Evolutionary conservation across 163 green algal genomes (phyloP).

Genomic region (Botryococcus braunii): DNA sequence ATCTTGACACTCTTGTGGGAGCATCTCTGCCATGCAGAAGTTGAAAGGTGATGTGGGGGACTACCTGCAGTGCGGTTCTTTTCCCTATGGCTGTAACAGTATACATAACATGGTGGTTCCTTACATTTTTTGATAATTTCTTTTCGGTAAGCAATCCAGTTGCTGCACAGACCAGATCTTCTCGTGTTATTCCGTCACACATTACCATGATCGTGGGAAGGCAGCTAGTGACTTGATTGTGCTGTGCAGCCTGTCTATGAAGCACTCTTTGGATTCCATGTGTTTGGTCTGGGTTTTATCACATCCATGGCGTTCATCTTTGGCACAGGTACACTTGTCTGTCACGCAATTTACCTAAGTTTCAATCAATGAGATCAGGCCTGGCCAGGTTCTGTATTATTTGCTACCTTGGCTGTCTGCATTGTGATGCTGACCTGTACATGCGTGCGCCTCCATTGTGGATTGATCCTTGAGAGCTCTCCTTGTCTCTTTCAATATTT

Average conservation of each 20-base stretch:
- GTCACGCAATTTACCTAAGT: not conserved
- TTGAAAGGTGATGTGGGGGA: not conserved
- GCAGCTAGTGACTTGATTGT: not conserved
- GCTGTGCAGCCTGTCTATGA: slow-evolving; percentile 63
- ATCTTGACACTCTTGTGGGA: not conserved
- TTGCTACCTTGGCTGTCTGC: too few species aligned
- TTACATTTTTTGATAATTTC: slow-evolving; percentile 77
- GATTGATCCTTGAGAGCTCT: too few species aligned
- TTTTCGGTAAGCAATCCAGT: slow-evolving; percentile 65
- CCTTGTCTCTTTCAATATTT: not conserved
- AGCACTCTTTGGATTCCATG: slow-evolving; percentile 78
- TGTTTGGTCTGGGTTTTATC: slow-evolving; percentile 81
- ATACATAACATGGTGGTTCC: slow-evolving; percentile 65
- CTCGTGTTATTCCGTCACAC: not conserved
- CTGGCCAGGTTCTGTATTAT: too few species aligned
- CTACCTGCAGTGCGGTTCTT: slow-evolving; percentile 70
- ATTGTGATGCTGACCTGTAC: too few species aligned
- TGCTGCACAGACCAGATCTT: slow-evolving; percentile 2
- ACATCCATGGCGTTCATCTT: slow-evolving; percentile 79
- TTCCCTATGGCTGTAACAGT: slow-evolving; percentile 84
- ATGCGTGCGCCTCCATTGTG: too few species aligned
- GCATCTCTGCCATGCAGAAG: not conserved
- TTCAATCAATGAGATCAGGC: not conserved
- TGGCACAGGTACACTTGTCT: slow-evolving; percentile 14
- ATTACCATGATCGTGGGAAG: not conserved